These are phyloP conservation scores for Solanum arcanum DNA, from an alignment of 257 asterid genomes.

Conservation along the genomic window DNA sequence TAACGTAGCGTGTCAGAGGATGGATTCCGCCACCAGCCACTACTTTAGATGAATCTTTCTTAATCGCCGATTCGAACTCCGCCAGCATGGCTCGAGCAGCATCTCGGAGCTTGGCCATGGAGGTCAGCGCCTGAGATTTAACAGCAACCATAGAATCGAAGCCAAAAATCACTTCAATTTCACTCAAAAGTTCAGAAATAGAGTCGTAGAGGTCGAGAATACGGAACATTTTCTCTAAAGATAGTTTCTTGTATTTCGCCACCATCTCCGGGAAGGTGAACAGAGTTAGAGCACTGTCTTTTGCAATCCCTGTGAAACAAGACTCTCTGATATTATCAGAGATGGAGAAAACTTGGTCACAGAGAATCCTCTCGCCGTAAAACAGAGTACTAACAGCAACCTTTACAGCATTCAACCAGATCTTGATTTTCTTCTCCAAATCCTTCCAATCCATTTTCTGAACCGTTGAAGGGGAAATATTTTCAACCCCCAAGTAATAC, in stretches of 20 bases:
- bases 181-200: slow-evolving; percentile 54
- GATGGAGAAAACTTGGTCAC: slow-evolving; percentile 54
- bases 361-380: slow-evolving; percentile 54
- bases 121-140: slow-evolving; percentile 39
- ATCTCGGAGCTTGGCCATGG: slow-evolving; percentile 55
- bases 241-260: slow-evolving; percentile 46
- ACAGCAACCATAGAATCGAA: slow-evolving; percentile 38
- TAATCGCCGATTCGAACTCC: slow-evolving; percentile 72
- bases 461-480: slow-evolving; percentile 29
- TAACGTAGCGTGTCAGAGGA: slow-evolving; percentile 86
- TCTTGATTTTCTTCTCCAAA: slow-evolving; percentile 43
- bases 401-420: slow-evolving; percentile 43
- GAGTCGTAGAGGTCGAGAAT: slow-evolving; percentile 64
- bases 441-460: slow-evolving; percentile 68
- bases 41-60: slow-evolving; percentile 58
- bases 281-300: slow-evolving; percentile 36
- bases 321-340: slow-evolving; percentile 48
- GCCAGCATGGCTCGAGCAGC: slow-evolving; percentile 45
- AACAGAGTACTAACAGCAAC: slow-evolving; percentile 49
- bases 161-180: slow-evolving; percentile 49
- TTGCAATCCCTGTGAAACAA: slow-evolving; percentile 49
- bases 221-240: slow-evolving; percentile 77
- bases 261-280: slow-evolving; percentile 47
- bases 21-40: slow-evolving; percentile 60
- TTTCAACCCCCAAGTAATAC: slow-evolving; percentile 53